phyloP scores from a whole-genome alignment of 441 rosid species.

The Rhodomyrtus psidioides region DNA sequence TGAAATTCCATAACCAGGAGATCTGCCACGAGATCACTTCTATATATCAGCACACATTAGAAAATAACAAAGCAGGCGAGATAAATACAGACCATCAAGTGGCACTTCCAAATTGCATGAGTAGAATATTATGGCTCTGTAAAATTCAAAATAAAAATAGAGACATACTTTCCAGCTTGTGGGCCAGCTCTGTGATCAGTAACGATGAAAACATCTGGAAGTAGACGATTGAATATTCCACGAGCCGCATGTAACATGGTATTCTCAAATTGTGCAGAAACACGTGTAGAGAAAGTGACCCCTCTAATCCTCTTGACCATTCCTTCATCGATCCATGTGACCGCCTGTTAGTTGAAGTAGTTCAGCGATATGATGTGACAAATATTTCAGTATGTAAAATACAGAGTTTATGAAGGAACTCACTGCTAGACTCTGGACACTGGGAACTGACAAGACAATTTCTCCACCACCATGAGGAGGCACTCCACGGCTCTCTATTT shows the following conservation, averaged over 20 bases:
- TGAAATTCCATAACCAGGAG: constrained; percentile 88
- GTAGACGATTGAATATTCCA: no score
- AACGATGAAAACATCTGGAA: no score
- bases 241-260: no score
- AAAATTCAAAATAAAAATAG: no score
- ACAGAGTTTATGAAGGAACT: constrained; percentile 1
- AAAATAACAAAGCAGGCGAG: neutral
- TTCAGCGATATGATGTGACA: neutral
- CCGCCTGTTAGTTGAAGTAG: constrained; percentile 39
- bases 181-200: no score
- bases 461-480: constrained; percentile 86
- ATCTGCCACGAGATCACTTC: constrained; percentile 33
- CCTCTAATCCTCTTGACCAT: constrained; percentile 86
- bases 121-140: no score
- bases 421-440: constrained; percentile 41
- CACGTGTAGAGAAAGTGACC: no score
- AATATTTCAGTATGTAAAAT: neutral
- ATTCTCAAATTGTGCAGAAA: no score
- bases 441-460: constrained; percentile 61
- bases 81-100: neutral
- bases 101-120: constrained; percentile 16
- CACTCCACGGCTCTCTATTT: constrained; percentile 67
- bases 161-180: no score
- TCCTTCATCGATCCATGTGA: constrained; percentile 74
- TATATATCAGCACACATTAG: neutral